Conservation (phyloP, 225 moss, liverwort and hornwort genomes). For the Thuidium tamariscinum region DNA sequence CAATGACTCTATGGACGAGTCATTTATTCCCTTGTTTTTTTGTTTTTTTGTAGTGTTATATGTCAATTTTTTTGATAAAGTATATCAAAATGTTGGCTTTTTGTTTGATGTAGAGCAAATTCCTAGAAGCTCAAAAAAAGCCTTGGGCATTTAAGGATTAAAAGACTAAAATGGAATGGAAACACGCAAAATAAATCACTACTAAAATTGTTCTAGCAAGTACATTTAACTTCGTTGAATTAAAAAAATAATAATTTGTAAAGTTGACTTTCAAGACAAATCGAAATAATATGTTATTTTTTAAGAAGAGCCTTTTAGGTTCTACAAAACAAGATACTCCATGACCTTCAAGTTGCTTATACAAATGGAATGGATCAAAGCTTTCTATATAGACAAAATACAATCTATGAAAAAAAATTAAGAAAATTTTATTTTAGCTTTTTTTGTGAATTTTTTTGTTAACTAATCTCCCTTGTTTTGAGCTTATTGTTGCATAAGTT, state of each 20-base stretch:
- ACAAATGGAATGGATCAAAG: no score
- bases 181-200: background rate
- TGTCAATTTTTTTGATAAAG: no score
- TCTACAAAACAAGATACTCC: background rate
- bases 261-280: background rate
- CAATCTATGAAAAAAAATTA: no score
- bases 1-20: no score
- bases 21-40: no score
- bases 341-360: background rate
- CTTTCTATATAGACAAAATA: fast-evolving
- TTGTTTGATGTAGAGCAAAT: no score
- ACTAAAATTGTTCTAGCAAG: background rate
- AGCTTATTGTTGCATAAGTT: background rate
- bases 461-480: fast-evolving
- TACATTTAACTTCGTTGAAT: background rate
- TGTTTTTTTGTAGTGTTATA: no score
- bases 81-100: no score
- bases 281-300: background rate
- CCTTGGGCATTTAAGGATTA: no score
- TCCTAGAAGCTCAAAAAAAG: no score
- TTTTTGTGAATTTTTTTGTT: background rate
- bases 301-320: fast-evolving
- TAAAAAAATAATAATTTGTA: no score
- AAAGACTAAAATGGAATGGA: background rate
- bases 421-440: background rate